A percentile compares a stretch with the other conserved stretches of the same genome.
Conservation (phyloP, 441 rosid species). For the Euphorbia schlechtendalii region DNA sequence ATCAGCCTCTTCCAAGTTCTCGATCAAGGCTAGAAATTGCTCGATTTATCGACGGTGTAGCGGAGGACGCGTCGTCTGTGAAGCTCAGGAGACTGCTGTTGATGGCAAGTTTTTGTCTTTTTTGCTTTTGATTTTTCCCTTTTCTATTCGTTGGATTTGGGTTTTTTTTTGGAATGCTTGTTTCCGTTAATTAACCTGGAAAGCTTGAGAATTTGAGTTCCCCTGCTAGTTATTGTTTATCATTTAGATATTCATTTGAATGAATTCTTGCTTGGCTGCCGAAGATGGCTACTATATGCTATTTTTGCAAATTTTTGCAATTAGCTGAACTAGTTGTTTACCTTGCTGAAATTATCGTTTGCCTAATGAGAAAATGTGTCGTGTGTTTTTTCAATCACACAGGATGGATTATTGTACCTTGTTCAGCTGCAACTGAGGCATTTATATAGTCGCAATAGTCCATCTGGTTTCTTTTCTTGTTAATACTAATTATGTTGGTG, state of each 20-base stretch:
- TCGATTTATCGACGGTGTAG: conserved; percentile 21
- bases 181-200: too few relatives aligned
- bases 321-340: background rate
- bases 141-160: background rate
- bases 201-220: too few relatives aligned
- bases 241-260: background rate
- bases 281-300: too few relatives aligned
- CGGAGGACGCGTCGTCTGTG: conserved; percentile 32
- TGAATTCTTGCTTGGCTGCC: background rate
- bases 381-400: too few relatives aligned
- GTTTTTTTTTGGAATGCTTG: too few relatives aligned
- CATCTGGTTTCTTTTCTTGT: too few relatives aligned
- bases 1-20: conserved; percentile 19
- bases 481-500: background rate
- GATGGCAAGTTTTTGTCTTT: conserved; percentile 28
- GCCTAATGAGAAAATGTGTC: too few relatives aligned
- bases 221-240: background rate
- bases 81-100: conserved; percentile 50
- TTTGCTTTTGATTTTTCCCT: background rate
- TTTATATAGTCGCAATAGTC: too few relatives aligned
- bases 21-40: conserved; percentile 20
- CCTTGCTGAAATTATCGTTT: too few relatives aligned
- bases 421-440: too few relatives aligned
- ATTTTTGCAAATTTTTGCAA: background rate
- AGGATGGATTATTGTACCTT: too few relatives aligned